Conservation (phyloP, 2,329 filamentous ascomycete species). For the Venturia carpophila region DNA sequence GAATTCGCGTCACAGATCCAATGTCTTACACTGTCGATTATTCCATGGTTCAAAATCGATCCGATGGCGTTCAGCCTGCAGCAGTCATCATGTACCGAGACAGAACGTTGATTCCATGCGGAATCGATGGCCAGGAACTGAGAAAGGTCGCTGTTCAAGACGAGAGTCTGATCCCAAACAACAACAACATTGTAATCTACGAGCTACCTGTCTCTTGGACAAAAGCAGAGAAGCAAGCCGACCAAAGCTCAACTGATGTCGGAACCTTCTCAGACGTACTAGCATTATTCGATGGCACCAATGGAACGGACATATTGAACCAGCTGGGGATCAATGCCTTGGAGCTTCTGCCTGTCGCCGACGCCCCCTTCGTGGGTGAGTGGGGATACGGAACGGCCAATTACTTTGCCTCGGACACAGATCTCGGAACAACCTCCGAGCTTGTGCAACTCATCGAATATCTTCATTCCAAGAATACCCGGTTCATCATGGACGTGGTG, state of each 20-base stretch:
- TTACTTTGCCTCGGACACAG: background rate
- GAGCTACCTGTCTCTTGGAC: background rate
- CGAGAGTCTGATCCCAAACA: background rate
- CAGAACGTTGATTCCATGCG: background rate
- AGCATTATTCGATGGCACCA: background rate
- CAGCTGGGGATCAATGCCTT: background rate
- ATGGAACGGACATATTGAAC: background rate
- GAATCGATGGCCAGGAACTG: background rate
- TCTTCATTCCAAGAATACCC: background rate
- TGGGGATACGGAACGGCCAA: conserved; percentile 1
- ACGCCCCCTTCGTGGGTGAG: background rate
- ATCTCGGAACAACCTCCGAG: background rate
- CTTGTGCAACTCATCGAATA: background rate
- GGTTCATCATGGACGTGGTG: background rate
- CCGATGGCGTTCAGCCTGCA: background rate
- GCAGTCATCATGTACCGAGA: background rate
- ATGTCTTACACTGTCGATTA: background rate
- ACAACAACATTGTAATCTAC: background rate
- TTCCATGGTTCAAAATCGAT: background rate
- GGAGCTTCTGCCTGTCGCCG: background rate
- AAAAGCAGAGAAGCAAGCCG: background rate
- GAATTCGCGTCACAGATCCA: background rate
- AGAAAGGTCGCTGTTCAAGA: background rate
- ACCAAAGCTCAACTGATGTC: background rate
- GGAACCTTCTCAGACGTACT: background rate